A percentile compares a stretch with the other conserved stretches of the same genome.
phyloP scores from a whole-genome alignment of 805 yeast species.

The Lipomyces chichibuensis region DNA sequence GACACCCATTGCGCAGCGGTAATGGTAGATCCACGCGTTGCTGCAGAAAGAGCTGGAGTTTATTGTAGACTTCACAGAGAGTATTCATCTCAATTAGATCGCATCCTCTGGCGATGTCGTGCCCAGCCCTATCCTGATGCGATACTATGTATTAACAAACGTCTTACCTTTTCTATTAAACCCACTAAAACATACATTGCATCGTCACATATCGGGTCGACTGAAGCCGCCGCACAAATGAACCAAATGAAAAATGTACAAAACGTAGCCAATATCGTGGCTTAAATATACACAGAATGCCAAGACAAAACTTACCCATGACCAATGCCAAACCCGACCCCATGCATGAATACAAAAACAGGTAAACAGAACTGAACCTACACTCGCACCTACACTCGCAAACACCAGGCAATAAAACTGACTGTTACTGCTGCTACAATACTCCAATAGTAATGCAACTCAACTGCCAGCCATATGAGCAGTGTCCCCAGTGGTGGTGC shows the following conservation, averaged over 20 bases:
- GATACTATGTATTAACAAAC: too few relatives aligned
- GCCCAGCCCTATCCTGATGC: too few relatives aligned
- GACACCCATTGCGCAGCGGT: too few relatives aligned
- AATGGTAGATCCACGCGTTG: too few relatives aligned
- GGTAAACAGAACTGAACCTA: neutral
- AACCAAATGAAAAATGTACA: neutral
- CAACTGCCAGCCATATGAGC: conserved; percentile 48
- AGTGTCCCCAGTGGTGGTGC: conserved; percentile 50
- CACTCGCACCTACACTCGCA: conserved; percentile 6
- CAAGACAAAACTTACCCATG: neutral
- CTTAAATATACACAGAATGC: conserved; percentile 3
- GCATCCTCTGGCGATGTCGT: too few relatives aligned
- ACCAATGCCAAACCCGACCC: neutral
- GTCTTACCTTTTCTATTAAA: too few relatives aligned
- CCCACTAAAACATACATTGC: too few relatives aligned
- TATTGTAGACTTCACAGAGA: too few relatives aligned
- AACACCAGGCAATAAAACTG: conserved; percentile 20
- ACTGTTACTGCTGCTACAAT: conserved; percentile 22
- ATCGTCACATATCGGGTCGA: too few relatives aligned
- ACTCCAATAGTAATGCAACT: conserved; percentile 45
- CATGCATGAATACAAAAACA: neutral
- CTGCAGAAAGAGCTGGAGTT: too few relatives aligned
- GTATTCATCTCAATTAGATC: too few relatives aligned
- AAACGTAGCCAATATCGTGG: neutral
- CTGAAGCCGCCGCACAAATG: too few relatives aligned